These are phyloP conservation scores for Lindgomyces ingoldianus DNA, from an alignment of 495 filamentous ascomycete genomes.

Conservation along the genomic window DNA sequence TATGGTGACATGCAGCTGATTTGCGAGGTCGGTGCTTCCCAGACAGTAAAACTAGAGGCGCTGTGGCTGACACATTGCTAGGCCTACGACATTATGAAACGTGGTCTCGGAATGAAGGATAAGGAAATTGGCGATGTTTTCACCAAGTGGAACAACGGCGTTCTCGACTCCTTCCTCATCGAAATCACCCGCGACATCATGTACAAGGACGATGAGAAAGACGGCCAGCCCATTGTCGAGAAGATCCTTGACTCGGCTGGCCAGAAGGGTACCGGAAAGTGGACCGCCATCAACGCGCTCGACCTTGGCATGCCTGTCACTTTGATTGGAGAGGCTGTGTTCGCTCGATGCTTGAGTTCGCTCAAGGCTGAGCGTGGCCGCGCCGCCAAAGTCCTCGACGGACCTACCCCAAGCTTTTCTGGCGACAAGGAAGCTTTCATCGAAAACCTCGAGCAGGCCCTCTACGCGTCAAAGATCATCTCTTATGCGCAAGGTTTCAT, in stretches of 20 bases:
- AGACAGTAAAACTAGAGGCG: conserved; percentile 18
- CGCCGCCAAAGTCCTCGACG: conserved; percentile 75
- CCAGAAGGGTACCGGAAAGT: conserved; percentile 99
- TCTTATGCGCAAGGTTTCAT: conserved; percentile 99
- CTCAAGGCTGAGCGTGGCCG: conserved; percentile 90
- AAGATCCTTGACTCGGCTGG: conserved; percentile 99
- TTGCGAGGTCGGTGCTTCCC: conserved; percentile 71
- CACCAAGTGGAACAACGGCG: conserved; percentile 95
- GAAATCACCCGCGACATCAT: conserved; percentile 98
- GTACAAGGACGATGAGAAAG: conserved; percentile 87
- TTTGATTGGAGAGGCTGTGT: conserved; percentile 94
- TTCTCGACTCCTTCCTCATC: conserved; percentile 98
- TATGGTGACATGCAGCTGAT: conserved; percentile 99
- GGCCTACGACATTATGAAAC: conserved; percentile 99
- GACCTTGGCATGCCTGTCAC: conserved; percentile 99
- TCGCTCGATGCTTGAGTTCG: conserved; percentile 88
- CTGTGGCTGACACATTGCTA: conserved; percentile 44
- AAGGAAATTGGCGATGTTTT: conserved; percentile 97
- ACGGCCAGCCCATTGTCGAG: conserved; percentile 86
- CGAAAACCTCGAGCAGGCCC: conserved; percentile 94
- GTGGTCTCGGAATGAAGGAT: conserved; percentile 76
- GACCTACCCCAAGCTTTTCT: conserved; percentile 75
- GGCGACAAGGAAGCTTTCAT: conserved; percentile 92
- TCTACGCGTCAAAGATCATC: conserved; percentile 99
- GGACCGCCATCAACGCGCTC: conserved; percentile 98